These are phyloP conservation scores for Leucoagaricus sp. DNA, from an alignment of 1,284 basidiomycete genomes.

Conservation along the genomic window DNA sequence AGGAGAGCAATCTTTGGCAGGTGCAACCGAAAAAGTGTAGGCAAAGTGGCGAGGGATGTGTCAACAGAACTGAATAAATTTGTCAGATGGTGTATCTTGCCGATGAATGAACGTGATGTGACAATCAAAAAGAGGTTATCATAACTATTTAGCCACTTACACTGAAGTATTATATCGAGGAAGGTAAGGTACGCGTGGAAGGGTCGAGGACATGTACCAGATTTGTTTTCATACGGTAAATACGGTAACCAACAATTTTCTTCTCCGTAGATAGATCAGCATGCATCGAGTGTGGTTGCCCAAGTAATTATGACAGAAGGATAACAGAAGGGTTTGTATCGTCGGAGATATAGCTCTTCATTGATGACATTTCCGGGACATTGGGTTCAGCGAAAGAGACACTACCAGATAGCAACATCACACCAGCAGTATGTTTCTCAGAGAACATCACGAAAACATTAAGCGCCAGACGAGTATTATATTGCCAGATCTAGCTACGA, in stretches of 20 bases:
- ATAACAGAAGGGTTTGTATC: conserved; percentile 38
- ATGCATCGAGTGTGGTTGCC: conserved; percentile 63
- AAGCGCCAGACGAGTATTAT: no score
- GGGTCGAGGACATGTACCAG: conserved; percentile 41
- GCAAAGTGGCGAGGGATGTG: conserved; percentile 62
- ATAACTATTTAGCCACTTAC: conserved; percentile 42
- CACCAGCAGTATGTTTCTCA: background rate
- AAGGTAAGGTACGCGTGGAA: conserved; percentile 1
- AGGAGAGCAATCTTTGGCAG: conserved; percentile 32
- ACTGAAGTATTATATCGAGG: conserved; percentile 17
- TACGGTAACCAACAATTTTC: background rate
- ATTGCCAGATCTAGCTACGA: no score
- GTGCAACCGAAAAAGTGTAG: conserved; percentile 51
- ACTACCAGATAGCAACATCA: conserved; percentile 4
- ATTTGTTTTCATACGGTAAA: conserved; percentile 31
- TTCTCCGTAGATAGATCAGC: conserved; percentile 66
- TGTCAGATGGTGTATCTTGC: conserved; percentile 64
- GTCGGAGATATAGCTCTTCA: conserved; percentile 13
- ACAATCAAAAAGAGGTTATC: conserved; percentile 77
- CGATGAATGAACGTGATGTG: conserved; percentile 66
- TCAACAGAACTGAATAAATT: conserved; percentile 58
- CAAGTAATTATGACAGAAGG: conserved; percentile 51
- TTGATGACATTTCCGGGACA: no score
- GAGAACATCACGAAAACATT: no score
- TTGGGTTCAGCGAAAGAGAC: background rate